Base-by-base conservation (phyloP, 345 rosid genomes). In the Eucalyptus melliodora region DNA sequence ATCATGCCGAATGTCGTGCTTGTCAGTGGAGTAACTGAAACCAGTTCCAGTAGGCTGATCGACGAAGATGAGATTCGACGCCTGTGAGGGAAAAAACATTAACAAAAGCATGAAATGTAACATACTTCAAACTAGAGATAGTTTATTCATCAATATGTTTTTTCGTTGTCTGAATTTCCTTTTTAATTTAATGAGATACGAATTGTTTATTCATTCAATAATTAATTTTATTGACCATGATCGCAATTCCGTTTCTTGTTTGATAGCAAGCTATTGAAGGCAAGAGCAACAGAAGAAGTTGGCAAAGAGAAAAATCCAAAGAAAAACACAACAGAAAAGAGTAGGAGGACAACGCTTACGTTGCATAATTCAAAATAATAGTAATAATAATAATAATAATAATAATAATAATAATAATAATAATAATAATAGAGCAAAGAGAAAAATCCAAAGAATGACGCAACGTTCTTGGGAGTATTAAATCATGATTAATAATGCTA, bases 31-130 rank as follows among this genome's bases (percentile, higher is more conserved):
- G 77, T 94, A 96, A 83, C 97, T 96, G 89, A 98, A 98, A 60
- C 99, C 99, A 1, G 99, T 97, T 86, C 99, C 99, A 11, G 93
- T 91, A 1, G 97, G 99, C 90, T 97, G 99, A 89, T 98, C 99
- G 6, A 98, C 97, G 85, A 89, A 98, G 72, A 98, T 89, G 69
- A 98, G 67, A 90, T 97, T 96, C 1, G 99, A 96, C 23, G 87
- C 98, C 99, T 97, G 14, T 30, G 37, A 5, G 3, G 31, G 0
- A 4, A 62, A 62, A 65, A 60, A 0, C 19, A 65, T 65, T 65
- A 65, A 60, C 37, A 65, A 65, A 65, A 30, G 10, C 72, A 65
- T 65, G 19, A 30, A 30, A 30, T 30, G 72, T 30, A 14, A 30
- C 15, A 27, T 60, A 60, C 8, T 27, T 60, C 67, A 27, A 60